phyloP scores from a whole-genome alignment of 495 filamentous ascomycete genomes.

The Opeltia flavorubescens region DNA sequence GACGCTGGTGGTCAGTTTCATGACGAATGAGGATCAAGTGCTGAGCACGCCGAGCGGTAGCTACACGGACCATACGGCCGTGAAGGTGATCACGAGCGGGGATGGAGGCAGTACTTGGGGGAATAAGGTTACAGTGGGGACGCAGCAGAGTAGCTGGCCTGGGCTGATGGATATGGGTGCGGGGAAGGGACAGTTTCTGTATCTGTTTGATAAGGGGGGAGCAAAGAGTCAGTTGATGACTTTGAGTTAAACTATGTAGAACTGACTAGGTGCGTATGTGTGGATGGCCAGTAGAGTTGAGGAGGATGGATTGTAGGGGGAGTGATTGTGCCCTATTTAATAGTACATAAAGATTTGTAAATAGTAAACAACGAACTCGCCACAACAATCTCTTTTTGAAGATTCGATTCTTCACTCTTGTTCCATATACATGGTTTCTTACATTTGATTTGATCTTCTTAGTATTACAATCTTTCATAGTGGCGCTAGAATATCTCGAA shows the following conservation, averaged over 20 bases:
- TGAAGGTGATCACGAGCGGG: constrained; percentile 24
- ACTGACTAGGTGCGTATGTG: too few species aligned
- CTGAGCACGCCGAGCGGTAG: background rate
- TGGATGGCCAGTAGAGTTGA: too few species aligned
- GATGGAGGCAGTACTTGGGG: constrained; percentile 27
- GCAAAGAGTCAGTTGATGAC: constrained; percentile 16
- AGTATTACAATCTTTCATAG: too few species aligned
- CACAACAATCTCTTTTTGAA: too few species aligned
- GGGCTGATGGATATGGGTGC: constrained; percentile 24
- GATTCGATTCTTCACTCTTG: too few species aligned
- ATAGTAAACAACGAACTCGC: too few species aligned
- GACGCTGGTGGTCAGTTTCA: constrained; percentile 33
- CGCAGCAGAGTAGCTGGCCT: constrained; percentile 25
- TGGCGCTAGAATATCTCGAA: too few species aligned
- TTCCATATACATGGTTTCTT: too few species aligned
- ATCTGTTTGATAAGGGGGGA: constrained; percentile 24
- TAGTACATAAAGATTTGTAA: too few species aligned
- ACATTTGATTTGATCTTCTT: too few species aligned
- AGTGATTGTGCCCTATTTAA: too few species aligned
- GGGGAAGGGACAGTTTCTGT: constrained; percentile 17
- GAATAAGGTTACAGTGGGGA: constrained; percentile 24
- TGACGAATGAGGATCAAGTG: constrained; percentile 34
- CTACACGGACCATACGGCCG: constrained; percentile 12
- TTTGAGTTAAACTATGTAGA: constrained; percentile 5
- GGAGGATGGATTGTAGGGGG: too few species aligned